Evolutionary conservation across 139 green algal genomes (phyloP).

Genomic region (Medakamo hakoo): DNA sequence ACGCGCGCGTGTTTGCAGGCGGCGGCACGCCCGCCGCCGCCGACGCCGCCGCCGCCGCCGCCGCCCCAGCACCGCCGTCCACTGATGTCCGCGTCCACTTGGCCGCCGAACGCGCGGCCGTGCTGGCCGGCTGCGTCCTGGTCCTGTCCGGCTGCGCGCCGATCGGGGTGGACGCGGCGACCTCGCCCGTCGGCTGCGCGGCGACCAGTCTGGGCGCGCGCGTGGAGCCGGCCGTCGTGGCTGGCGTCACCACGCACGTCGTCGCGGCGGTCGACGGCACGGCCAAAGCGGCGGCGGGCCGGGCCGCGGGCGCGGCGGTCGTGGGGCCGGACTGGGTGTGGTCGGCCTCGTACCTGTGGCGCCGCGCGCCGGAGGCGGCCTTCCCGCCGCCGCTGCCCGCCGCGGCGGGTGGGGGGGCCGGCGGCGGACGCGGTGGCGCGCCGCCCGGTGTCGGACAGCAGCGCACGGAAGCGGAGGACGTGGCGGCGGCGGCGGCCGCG

Average conservation of each 20-base stretch:
- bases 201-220: slow-evolving; percentile 39
- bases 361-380: not conserved
- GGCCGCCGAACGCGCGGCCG: slow-evolving; percentile 5
- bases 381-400: not conserved
- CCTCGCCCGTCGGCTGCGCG: slow-evolving; percentile 40
- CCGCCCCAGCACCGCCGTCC: slow-evolving; percentile 3
- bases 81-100: slow-evolving; percentile 28
- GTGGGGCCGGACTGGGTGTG: not conserved
- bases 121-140: slow-evolving; percentile 34
- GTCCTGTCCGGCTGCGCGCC: slow-evolving; percentile 48
- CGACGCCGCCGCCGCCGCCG: not conserved
- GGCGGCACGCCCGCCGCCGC: not conserved
- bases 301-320: not conserved
- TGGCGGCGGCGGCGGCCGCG: slow-evolving; percentile 6
- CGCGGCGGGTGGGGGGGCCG: slow-evolving; percentile 1
- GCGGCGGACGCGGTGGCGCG: no score
- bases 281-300: slow-evolving; percentile 22
- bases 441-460: no score
- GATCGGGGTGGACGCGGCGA: slow-evolving; percentile 15
- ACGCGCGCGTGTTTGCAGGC: slow-evolving; percentile 29
- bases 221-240: slow-evolving; percentile 5
- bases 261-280: slow-evolving; percentile 30
- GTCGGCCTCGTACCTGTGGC: not conserved
- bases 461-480: slow-evolving; percentile 3
- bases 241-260: slow-evolving; percentile 38